Evolutionary conservation across 2,329 filamentous ascomycete species (phyloP).

Genomic region (Colletotrichum liaoningense): DNA sequence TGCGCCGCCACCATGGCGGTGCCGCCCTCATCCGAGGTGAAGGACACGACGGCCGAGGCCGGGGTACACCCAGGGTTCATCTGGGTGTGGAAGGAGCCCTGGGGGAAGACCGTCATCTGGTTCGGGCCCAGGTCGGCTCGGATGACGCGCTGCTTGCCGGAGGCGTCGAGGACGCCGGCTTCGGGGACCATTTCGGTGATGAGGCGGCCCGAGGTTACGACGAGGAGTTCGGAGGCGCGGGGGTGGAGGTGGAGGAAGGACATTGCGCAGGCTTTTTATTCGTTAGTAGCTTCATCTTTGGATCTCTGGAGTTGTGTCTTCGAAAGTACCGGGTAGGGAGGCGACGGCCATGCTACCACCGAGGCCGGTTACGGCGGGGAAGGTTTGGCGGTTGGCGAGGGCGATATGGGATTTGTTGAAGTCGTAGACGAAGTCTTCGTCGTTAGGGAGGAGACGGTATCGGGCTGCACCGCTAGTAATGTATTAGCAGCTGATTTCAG

Average conservation of each 20-base stretch:
- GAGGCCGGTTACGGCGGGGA: background rate
- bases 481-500: background rate
- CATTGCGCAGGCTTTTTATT: constrained; percentile 56
- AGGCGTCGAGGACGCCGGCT: constrained; percentile 55
- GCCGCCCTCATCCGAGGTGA: background rate
- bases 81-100: background rate
- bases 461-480: background rate
- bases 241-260: constrained; percentile 64
- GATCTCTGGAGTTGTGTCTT: too few relatives aligned
- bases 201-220: constrained; percentile 53
- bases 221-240: constrained; percentile 55
- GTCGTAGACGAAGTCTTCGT: background rate
- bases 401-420: background rate
- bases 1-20: background rate
- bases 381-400: background rate
- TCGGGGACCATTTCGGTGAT: constrained; percentile 56
- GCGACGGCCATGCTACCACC: background rate
- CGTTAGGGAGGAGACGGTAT: background rate
- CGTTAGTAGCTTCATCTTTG: background rate
- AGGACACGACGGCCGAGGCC: background rate
- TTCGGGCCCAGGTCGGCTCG: background rate
- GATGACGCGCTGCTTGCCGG: background rate
- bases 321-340: background rate
- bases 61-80: background rate
- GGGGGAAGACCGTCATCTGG: background rate